A percentile compares a stretch with the other conserved stretches of the same genome.
phyloP scores from a whole-genome alignment of 495 filamentous ascomycete species.

The Penicillium silybi region DNA sequence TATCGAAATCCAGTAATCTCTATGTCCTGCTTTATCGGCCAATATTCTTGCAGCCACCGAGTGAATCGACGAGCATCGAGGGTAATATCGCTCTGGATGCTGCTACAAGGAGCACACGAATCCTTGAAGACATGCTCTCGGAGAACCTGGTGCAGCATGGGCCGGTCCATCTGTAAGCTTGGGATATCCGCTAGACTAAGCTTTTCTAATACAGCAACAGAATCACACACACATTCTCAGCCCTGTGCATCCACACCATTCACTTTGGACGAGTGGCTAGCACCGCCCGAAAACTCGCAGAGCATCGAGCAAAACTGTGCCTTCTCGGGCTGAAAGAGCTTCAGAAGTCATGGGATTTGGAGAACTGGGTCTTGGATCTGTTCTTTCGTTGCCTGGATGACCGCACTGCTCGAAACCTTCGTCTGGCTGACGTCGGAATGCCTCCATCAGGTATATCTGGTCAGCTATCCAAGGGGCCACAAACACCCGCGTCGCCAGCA shows the following conservation, averaged over 20 bases:
- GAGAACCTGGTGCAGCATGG: slow-evolving; percentile 43
- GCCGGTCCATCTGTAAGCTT: slow-evolving; percentile 39
- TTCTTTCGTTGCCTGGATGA: slow-evolving; percentile 46
- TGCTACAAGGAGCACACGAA: slow-evolving; percentile 39
- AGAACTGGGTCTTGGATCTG: slow-evolving; percentile 44
- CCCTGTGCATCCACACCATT: slow-evolving; percentile 47
- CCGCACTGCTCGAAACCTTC: slow-evolving; percentile 38
- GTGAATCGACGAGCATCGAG: slow-evolving; percentile 15
- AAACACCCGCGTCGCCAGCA: background rate
- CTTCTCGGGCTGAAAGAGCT: slow-evolving; percentile 44
- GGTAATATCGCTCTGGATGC: slow-evolving; percentile 41
- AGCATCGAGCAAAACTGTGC: slow-evolving; percentile 45
- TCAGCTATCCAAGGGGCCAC: background rate
- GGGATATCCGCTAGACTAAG: no score
- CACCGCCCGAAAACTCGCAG: slow-evolving; percentile 40
- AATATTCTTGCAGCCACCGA: slow-evolving; percentile 27
- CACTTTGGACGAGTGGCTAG: slow-evolving; percentile 34
- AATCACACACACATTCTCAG: slow-evolving; percentile 46
- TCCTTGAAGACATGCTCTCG: slow-evolving; percentile 46
- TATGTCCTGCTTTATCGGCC: slow-evolving; percentile 40
- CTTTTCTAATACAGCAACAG: slow-evolving; percentile 13
- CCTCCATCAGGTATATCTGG: slow-evolving; percentile 1
- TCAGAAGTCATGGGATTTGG: slow-evolving; percentile 46
- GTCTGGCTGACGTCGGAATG: slow-evolving; percentile 17
- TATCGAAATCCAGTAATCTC: slow-evolving; percentile 28